phyloP scores from a whole-genome alignment of 495 filamentous ascomycete species.

The Penicillium lagena region DNA sequence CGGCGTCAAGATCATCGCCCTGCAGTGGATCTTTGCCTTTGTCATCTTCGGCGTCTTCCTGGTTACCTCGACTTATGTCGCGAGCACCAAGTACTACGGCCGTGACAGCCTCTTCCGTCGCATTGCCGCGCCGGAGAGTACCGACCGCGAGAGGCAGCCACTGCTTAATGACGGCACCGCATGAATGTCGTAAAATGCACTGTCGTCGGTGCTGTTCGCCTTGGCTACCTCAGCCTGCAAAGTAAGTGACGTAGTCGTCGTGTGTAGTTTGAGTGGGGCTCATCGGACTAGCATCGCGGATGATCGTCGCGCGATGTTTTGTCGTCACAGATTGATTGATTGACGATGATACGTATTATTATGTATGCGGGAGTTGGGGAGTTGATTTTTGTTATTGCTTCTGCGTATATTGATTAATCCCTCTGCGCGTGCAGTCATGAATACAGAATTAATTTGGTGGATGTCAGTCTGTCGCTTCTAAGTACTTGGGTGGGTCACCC shows the following conservation, averaged over 20 bases:
- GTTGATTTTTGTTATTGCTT: background rate
- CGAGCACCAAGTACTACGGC: slow-evolving; percentile 56
- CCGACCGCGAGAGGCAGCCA: slow-evolving; percentile 36
- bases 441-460: too few relatives aligned
- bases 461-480: background rate
- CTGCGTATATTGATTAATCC: background rate
- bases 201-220: too few relatives aligned
- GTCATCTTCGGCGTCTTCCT: slow-evolving; percentile 72
- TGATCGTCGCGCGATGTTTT: too few relatives aligned
- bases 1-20: slow-evolving; percentile 57
- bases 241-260: too few relatives aligned
- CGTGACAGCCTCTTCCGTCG: slow-evolving; percentile 38
- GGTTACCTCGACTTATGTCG: slow-evolving; percentile 54
- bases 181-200: background rate
- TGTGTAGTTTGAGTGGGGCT: too few relatives aligned
- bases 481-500: background rate
- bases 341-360: too few relatives aligned
- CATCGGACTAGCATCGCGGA: too few relatives aligned
- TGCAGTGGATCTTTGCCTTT: slow-evolving; percentile 93
- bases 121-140: slow-evolving; percentile 24
- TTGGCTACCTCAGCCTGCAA: too few relatives aligned
- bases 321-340: too few relatives aligned
- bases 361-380: too few relatives aligned
- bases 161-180: slow-evolving; percentile 27
- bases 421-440: too few relatives aligned